A percentile compares a stretch with the other conserved stretches of the same genome.
phyloP scores from a whole-genome alignment of 192 early-diverging fungal genomes.

The Mortierella hygrophila region DNA sequence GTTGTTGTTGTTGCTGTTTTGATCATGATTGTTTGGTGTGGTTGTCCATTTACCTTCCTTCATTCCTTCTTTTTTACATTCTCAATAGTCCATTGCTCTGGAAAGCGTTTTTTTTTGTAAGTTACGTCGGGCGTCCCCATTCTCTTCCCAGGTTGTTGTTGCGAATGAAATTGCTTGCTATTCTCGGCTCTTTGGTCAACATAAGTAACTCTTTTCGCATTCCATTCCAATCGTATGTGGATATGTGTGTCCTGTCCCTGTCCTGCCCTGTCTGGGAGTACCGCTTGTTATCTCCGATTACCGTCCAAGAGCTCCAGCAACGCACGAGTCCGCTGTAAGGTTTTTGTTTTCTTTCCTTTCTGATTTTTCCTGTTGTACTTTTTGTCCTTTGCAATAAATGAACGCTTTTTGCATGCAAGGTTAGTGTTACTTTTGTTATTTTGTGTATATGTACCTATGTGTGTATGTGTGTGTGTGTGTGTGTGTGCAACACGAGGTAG shows the following conservation, averaged over 20 bases:
- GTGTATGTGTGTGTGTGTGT: not conserved
- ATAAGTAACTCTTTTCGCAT: too few relatives aligned
- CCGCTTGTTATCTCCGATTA: not conserved
- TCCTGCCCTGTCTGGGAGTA: too few relatives aligned
- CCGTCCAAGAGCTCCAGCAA: not conserved
- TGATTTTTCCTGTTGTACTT: not conserved
- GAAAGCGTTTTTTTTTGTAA: too few relatives aligned
- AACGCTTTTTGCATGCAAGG: slow-evolving; percentile 8
- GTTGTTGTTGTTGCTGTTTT: not conserved
- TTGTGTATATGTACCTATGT: not conserved
- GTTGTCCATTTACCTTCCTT: not conserved
- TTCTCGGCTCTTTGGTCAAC: too few relatives aligned
- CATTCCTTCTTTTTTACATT: too few relatives aligned
- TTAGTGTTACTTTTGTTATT: not conserved
- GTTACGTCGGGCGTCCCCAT: too few relatives aligned
- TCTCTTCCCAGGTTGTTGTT: too few relatives aligned
- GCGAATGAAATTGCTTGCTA: too few relatives aligned
- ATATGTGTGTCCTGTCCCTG: too few relatives aligned
- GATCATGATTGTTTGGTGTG: not conserved
- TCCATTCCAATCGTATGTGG: too few relatives aligned
- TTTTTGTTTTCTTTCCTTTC: not conserved
- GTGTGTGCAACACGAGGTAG: not conserved
- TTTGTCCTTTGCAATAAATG: not conserved
- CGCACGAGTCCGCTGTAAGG: slow-evolving; percentile 2
- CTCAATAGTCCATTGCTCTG: too few relatives aligned